A percentile compares a stretch with the other conserved stretches of the same genome.
Evolutionary conservation across 805 yeast species (phyloP).

Genomic region (Nakazawaea molendinolei): DNA sequence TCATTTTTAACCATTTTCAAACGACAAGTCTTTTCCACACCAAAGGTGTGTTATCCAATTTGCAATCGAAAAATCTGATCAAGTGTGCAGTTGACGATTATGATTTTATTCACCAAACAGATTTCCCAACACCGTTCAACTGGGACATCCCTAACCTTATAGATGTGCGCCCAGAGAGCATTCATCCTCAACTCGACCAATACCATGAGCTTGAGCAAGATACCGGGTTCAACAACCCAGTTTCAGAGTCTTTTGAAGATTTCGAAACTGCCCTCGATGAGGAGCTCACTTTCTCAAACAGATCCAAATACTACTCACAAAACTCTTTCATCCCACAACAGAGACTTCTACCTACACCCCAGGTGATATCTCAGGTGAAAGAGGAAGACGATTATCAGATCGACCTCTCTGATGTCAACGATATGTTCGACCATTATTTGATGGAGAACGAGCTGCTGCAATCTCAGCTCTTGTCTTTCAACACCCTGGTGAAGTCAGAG

Average conservation of each 20-base stretch:
- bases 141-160: conserved; percentile 8
- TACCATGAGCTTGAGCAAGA: neutral
- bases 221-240: conserved; percentile 1
- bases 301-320: conserved; percentile 1
- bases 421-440: conserved; percentile 6
- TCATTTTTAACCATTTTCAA: neutral
- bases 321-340: neutral
- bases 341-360: conserved; percentile 9
- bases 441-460: conserved; percentile 3
- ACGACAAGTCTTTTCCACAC: no score
- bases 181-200: neutral
- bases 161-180: conserved; percentile 5
- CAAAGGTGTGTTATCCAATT: no score
- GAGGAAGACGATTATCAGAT: conserved; percentile 4
- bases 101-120: conserved; percentile 6
- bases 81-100: conserved; percentile 13
- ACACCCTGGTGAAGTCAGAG: no score
- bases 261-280: conserved; percentile 11
- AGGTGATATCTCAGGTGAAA: no score
- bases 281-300: conserved; percentile 12
- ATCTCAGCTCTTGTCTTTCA: neutral
- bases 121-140: conserved; percentile 8
- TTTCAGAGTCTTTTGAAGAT: neutral
- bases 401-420: conserved; percentile 2
- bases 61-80: conserved; percentile 1